Evolutionary conservation across 2,329 filamentous ascomycete genomes (phyloP), one percentile per base, ranked within the genome.

Genomic region (Clarireedia homoeocarpa): DNA sequence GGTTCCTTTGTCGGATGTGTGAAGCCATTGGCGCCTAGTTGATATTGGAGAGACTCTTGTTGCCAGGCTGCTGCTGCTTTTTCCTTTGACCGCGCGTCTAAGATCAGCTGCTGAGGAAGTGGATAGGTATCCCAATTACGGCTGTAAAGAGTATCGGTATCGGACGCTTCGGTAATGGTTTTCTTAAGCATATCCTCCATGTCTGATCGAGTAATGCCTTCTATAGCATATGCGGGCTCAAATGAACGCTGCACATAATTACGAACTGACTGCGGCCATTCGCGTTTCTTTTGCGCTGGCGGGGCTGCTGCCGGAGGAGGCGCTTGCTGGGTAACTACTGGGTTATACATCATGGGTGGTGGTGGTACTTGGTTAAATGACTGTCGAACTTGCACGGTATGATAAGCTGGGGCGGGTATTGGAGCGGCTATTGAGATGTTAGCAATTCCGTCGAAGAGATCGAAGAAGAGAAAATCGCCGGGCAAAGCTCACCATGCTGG

Each of bases 211-310:
- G 75, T 71, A 47, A 91, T 81, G 40, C 80, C 78, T 5, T 79
- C 66, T 60, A 88, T 79, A 62, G 84, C 75, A 68, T 91, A 88
- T 57, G 84, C 81, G 26, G 83, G 81, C 51, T 88, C 83, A 70
- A 97, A 97, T 26, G 91, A 91, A 67, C 91, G 85, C 67, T 91
- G 86, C 34, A 97, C 92, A 73, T 96, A 97, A 62, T 80, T 77
- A 65, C 91, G 88, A 58, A 97, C 89, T n/a, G 86, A 82, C 45
- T 82, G 76, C 34, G 91, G 85, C 86, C 90, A 97, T 64, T 87
- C 83, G 65, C 86, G 84, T 74, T 86, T 70, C 61, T 67, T 68
- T 70, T 78, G 77, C 70, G 63, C 58, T 69, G 63, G 46, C 67
- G 60, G 59, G 65, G 62, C 57, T 68, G 62, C 57, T 57, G 63